Conservation (phyloP, 2,329 filamentous ascomycete genomes). For the Cladobotryum mycophilum region DNA sequence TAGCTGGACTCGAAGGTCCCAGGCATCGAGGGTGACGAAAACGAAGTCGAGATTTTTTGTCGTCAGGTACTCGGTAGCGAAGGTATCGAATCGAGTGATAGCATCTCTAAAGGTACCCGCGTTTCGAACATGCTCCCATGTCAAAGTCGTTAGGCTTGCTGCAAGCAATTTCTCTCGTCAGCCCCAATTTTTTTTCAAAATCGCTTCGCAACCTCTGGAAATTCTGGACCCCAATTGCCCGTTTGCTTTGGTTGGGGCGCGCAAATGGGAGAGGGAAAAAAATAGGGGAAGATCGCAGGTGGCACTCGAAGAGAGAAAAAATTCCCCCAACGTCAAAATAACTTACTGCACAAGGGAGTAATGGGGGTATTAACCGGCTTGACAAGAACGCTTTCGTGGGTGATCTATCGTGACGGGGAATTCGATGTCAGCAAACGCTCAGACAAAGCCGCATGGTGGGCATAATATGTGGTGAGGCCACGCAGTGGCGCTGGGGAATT, state of each 20-base stretch:
- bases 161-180: slow-evolving; percentile 16
- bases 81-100: slow-evolving; percentile 88
- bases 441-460: slow-evolving; percentile 1
- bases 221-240: slow-evolving; percentile 4
- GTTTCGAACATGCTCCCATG: slow-evolving; percentile 98
- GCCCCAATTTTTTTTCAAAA: slow-evolving; percentile 6
- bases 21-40: slow-evolving; percentile 96
- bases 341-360: slow-evolving; percentile 97
- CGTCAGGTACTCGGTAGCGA: slow-evolving; percentile 84
- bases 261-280: slow-evolving; percentile 6
- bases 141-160: slow-evolving; percentile 96
- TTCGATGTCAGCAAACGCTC: slow-evolving; percentile 10
- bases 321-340: slow-evolving; percentile 10
- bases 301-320: neutral
- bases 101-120: slow-evolving; percentile 96
- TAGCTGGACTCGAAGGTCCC: slow-evolving; percentile 96
- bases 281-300: slow-evolving; percentile 1
- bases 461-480: slow-evolving; percentile 9
- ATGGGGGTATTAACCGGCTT: slow-evolving; percentile 99
- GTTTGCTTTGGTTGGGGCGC: neutral
- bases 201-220: slow-evolving; percentile 7
- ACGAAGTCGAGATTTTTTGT: slow-evolving; percentile 93
- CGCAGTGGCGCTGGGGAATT: slow-evolving; percentile 12
- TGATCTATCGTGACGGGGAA: slow-evolving; percentile 53
- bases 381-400: slow-evolving; percentile 92